Conservation (phyloP, 2,329 filamentous ascomycete genomes). For the Ophiostoma angusticollis region DNA sequence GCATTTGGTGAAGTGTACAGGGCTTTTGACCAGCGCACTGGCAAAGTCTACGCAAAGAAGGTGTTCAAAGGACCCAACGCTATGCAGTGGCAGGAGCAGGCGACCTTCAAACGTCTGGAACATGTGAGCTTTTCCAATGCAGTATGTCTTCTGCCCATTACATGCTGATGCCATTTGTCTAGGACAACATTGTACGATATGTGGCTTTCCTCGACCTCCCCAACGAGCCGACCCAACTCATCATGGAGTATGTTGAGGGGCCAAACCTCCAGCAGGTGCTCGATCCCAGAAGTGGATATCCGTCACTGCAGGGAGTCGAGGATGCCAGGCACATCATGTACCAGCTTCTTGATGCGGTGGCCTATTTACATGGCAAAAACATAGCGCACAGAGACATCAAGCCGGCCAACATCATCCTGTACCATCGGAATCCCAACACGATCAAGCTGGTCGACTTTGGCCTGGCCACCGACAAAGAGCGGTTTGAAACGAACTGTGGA, state of each 20-base stretch:
- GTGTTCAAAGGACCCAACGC: slow-evolving; percentile 1
- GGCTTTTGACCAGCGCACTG: slow-evolving; percentile 2
- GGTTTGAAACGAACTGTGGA: slow-evolving; percentile 1
- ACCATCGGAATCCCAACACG: not conserved
- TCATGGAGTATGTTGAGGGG: slow-evolving; percentile 7
- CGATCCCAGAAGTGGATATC: not conserved
- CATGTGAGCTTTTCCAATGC: not conserved
- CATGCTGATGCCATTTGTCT: not conserved
- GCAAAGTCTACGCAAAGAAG: slow-evolving; percentile 5
- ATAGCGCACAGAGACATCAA: slow-evolving; percentile 9
- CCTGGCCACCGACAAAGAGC: not conserved
- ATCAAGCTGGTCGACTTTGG: slow-evolving; percentile 9
- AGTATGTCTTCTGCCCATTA: too few relatives aligned
- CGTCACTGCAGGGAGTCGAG: not conserved
- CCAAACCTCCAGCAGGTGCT: slow-evolving; percentile 3
- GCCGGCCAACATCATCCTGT: slow-evolving; percentile 10
- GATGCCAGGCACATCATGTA: slow-evolving; percentile 1
- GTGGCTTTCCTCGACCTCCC: not conserved
- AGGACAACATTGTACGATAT: slow-evolving; percentile 7
- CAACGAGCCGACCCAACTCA: not conserved
- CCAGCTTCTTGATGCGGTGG: slow-evolving; percentile 7
- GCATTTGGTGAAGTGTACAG: slow-evolving; percentile 4
- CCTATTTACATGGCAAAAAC: slow-evolving; percentile 3
- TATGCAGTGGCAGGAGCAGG: slow-evolving; percentile 1
- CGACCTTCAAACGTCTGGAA: not conserved